Conservation (phyloP, 2,329 filamentous ascomycete species). For the Daldinia eschscholtzii region DNA sequence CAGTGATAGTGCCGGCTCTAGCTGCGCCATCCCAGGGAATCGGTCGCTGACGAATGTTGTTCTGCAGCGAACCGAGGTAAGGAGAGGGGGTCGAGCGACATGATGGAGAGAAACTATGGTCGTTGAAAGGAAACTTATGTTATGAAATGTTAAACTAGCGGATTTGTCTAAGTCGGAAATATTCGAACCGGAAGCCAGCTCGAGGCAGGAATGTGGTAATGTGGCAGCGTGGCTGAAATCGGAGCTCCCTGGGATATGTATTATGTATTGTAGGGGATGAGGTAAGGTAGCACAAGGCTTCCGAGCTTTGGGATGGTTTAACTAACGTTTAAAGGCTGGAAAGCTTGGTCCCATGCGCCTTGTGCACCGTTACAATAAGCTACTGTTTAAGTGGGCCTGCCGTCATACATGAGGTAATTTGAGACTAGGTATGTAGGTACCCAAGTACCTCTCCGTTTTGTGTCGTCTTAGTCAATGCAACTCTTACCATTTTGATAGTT, state of each 20-base stretch:
- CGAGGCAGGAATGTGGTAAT: conserved; percentile 12
- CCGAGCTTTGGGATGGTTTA: conserved; percentile 12
- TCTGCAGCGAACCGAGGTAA: conserved; percentile 87
- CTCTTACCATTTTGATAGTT: neutral
- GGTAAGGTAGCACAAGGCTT: conserved; percentile 31
- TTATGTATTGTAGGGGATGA: conserved; percentile 10
- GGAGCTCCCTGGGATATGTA: neutral
- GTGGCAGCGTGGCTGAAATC: conserved; percentile 8
- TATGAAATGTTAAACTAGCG: conserved; percentile 7
- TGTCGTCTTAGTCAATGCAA: neutral
- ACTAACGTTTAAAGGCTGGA: conserved; percentile 21
- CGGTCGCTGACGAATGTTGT: conserved; percentile 94
- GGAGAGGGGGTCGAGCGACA: conserved; percentile 94
- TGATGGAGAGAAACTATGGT: conserved; percentile 55
- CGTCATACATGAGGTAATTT: conserved; percentile 39
- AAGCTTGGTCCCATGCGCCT: conserved; percentile 32
- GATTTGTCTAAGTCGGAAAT: conserved; percentile 18
- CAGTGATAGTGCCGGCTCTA: conserved; percentile 91
- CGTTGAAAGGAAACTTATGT: conserved; percentile 44
- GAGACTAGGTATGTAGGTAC: conserved; percentile 4
- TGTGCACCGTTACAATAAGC: conserved; percentile 38
- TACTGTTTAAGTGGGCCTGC: conserved; percentile 34
- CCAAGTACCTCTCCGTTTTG: neutral
- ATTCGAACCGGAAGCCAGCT: conserved; percentile 21
- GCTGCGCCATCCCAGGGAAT: conserved; percentile 99